Conservation (phyloP, 768 basidiomycete genomes). For the Hydnum rufescens region DNA sequence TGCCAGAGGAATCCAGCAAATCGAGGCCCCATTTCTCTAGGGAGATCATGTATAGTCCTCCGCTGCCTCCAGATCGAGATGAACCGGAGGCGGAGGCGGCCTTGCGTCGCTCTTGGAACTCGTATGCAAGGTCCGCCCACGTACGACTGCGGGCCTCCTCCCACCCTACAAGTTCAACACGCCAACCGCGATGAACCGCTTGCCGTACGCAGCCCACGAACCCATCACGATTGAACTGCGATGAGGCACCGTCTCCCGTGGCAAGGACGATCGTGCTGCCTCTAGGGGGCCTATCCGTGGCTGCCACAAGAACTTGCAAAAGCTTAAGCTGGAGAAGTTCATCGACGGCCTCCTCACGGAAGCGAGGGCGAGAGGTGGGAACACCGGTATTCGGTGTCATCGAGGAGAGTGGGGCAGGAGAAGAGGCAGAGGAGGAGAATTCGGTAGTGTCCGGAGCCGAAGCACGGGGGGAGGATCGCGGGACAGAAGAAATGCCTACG, state of each 20-base stretch:
- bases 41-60: conserved; percentile 26
- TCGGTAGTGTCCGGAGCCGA: too few relatives aligned
- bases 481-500: not conserved
- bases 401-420: too few relatives aligned
- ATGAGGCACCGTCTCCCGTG: conserved; percentile 83
- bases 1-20: conserved; percentile 32
- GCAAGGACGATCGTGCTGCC: conserved; percentile 74
- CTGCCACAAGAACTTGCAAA: conserved; percentile 60
- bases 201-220: conserved; percentile 75
- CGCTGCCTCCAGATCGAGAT: conserved; percentile 4
- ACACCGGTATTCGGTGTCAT: not conserved
- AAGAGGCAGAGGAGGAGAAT: too few relatives aligned
- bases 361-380: conserved; percentile 20
- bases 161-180: conserved; percentile 89
- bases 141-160: conserved; percentile 60
- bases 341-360: conserved; percentile 74
- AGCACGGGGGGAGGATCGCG: not conserved
- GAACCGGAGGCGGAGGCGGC: conserved; percentile 34
- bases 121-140: conserved; percentile 29
- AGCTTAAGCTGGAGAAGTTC: conserved; percentile 87
- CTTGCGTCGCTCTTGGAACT: not conserved
- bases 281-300: conserved; percentile 37
- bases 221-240: conserved; percentile 84
- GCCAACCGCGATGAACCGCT: conserved; percentile 79
- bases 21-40: conserved; percentile 49